These are phyloP conservation scores for Arabidopsis arenosa DNA, from an alignment of 345 rosid genomes.

Conservation along the genomic window DNA sequence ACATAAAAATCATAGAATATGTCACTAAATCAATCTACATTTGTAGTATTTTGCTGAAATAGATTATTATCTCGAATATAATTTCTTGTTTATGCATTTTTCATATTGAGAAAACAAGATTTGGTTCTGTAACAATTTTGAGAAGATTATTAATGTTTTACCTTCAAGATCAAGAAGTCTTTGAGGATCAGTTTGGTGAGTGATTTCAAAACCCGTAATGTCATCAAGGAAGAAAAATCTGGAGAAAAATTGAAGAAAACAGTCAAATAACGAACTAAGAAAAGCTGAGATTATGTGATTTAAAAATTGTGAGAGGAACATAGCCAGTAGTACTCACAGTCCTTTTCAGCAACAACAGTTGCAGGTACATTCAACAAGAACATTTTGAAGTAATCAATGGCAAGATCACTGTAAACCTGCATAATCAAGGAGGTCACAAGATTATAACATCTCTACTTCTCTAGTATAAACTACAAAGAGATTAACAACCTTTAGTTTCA, in stretches of 20 bases:
- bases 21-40: background rate
- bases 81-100: background rate
- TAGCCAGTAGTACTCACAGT: conserved; percentile 36
- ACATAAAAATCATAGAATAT: background rate
- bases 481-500: conserved; percentile 44
- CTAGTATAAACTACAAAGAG: background rate
- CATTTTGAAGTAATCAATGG: conserved; percentile 90
- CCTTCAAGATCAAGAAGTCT: conserved; percentile 88
- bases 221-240: conserved; percentile 99
- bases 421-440: conserved; percentile 6
- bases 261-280: conserved; percentile 30
- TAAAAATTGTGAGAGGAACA: background rate
- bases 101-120: background rate
- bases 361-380: conserved; percentile 89
- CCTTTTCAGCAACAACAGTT: conserved; percentile 75
- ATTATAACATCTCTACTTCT: background rate
- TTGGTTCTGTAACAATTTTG: background rate
- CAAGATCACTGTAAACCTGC: conserved; percentile 93
- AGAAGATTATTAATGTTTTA: conserved; percentile 16
- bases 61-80: background rate
- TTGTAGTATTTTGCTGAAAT: background rate
- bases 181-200: conserved; percentile 81
- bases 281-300: conserved; percentile 4
- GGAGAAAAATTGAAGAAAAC: conserved; percentile 24
- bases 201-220: conserved; percentile 84